phyloP scores from a whole-genome alignment of 306 rosid genomes.

The Myrica gale region DNA sequence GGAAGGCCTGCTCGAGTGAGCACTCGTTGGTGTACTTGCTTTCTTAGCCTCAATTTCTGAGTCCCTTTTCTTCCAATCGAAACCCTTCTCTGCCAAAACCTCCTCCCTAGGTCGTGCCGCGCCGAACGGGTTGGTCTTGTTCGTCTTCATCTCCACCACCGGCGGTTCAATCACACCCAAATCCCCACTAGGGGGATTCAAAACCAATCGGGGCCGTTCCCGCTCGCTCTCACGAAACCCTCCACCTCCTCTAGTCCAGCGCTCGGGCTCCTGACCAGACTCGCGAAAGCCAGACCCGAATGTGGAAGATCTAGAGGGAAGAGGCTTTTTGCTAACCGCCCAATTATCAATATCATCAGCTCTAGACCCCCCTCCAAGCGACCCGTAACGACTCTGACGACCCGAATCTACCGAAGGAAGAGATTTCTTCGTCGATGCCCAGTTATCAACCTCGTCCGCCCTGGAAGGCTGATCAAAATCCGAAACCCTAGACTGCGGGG shows the following conservation, averaged over 20 bases:
- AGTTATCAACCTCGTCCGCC: slow-evolving; percentile 95
- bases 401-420: slow-evolving; percentile 64
- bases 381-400: slow-evolving; percentile 58
- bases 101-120: slow-evolving; percentile 95
- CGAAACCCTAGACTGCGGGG: slow-evolving; percentile 76
- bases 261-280: slow-evolving; percentile 62
- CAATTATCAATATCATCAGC: slow-evolving; percentile 87
- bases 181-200: slow-evolving; percentile 65
- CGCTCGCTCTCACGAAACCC: slow-evolving; percentile 43
- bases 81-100: slow-evolving; percentile 84
- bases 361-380: slow-evolving; percentile 65
- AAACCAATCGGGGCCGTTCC: slow-evolving; percentile 72
- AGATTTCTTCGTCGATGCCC: slow-evolving; percentile 67
- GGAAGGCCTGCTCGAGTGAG: slow-evolving; percentile 86
- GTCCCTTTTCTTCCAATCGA: slow-evolving; percentile 89
- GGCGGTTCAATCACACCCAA: slow-evolving; percentile 36
- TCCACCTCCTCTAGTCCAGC: slow-evolving; percentile 60
- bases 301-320: slow-evolving; percentile 59
- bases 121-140: slow-evolving; percentile 78
- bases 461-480: slow-evolving; percentile 83
- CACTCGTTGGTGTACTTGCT: slow-evolving; percentile 77
- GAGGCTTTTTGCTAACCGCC: slow-evolving; percentile 60
- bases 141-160: slow-evolving; percentile 36
- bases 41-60: slow-evolving; percentile 81
- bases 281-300: slow-evolving; percentile 72